Evolutionary conservation across 352 stramenopile genomes (phyloP).

Genomic region (Aphanomyces invadans): DNA sequence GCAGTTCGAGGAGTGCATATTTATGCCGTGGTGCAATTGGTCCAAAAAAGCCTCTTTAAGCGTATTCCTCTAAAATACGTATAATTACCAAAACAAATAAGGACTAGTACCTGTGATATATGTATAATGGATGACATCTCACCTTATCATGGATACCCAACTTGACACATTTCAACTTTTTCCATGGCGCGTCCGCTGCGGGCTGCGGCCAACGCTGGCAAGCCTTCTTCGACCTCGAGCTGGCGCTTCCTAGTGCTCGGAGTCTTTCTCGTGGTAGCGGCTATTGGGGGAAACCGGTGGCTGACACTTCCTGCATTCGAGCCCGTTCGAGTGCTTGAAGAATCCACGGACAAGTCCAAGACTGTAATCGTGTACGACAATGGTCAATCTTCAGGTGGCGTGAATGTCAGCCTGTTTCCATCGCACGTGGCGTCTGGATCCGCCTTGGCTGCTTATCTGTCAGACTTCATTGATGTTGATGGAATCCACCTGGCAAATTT

Average conservation of each 20-base stretch:
- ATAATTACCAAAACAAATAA: no score
- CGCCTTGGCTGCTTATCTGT: constrained; percentile 70
- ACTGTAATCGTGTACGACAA: constrained; percentile 74
- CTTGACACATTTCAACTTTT: not conserved
- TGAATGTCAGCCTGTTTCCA: constrained; percentile 61
- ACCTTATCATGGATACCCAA: no score
- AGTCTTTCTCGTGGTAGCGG: not conserved
- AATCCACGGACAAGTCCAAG: constrained; percentile 29
- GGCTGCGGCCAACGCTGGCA: not conserved
- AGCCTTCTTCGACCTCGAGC: not conserved
- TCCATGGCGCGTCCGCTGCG: no score
- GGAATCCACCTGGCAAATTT: constrained; percentile 30
- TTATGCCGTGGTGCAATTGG: not conserved
- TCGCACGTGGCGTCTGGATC: constrained; percentile 39
- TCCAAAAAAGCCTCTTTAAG: not conserved
- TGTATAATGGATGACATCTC: no score
- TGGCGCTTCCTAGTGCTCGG: not conserved
- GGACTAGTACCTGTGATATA: no score
- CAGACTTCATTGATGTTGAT: constrained; percentile 72
- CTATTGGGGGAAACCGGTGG: not conserved
- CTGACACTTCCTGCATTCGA: no score
- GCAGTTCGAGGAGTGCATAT: not conserved
- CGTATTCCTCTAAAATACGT: not conserved
- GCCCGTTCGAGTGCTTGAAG: not conserved
- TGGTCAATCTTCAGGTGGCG: constrained; percentile 63